A percentile compares a stretch with the other conserved stretches of the same genome.
Conservation (phyloP, 2,329 filamentous ascomycete species). For the Aspergillus aculeatinus region DNA sequence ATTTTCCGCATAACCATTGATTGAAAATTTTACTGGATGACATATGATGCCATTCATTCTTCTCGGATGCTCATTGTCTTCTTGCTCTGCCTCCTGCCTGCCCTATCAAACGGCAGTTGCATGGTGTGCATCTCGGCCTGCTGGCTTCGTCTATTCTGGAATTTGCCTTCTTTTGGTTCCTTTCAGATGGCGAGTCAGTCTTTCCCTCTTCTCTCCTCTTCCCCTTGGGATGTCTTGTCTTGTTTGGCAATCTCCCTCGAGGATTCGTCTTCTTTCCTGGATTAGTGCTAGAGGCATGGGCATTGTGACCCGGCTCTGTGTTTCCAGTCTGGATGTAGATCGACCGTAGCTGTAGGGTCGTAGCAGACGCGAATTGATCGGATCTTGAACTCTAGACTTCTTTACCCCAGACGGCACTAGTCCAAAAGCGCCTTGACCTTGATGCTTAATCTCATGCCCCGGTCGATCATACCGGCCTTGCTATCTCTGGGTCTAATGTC, state of each 20-base stretch:
- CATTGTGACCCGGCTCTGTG: not conserved
- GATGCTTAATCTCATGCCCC: not conserved
- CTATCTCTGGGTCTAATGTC: not conserved
- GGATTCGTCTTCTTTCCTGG: not conserved
- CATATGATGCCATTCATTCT: conserved; percentile 19
- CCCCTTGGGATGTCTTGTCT: not conserved
- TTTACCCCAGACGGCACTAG: not conserved
- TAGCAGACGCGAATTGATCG: not conserved
- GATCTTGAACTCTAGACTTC: not conserved
- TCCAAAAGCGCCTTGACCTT: not conserved
- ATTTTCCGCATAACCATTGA: conserved; percentile 58
- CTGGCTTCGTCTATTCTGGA: not conserved
- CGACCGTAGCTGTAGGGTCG: not conserved
- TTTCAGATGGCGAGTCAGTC: not conserved
- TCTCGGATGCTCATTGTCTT: not conserved
- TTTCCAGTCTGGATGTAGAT: not conserved
- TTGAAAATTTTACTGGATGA: conserved; percentile 35
- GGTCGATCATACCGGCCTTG: not conserved
- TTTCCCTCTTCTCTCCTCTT: not conserved
- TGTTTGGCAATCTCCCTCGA: not conserved
- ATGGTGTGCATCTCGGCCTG: not conserved
- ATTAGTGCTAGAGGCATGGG: not conserved
- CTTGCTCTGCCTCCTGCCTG: not conserved
- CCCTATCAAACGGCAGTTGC: not conserved
- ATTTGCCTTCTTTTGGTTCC: not conserved